These are phyloP conservation scores for Hypoxylon rickii DNA, from an alignment of 495 filamentous ascomycete genomes.

Conservation along the genomic window DNA sequence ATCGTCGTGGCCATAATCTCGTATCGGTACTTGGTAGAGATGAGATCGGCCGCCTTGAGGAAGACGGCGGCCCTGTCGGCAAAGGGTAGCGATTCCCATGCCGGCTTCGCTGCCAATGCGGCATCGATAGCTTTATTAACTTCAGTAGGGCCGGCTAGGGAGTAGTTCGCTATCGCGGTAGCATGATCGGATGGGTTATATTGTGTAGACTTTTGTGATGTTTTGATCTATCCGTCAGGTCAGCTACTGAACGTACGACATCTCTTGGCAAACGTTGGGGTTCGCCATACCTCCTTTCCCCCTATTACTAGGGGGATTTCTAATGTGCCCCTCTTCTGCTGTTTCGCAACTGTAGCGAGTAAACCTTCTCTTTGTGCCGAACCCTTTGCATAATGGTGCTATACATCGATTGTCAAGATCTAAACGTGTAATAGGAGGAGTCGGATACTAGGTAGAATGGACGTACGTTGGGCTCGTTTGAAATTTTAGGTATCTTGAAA, in stretches of 20 bases:
- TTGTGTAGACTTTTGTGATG: slow-evolving; percentile 60
- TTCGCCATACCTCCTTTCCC: slow-evolving; percentile 68
- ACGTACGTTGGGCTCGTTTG: slow-evolving; percentile 93
- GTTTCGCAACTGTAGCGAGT: slow-evolving; percentile 65
- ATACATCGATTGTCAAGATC: slow-evolving; percentile 27
- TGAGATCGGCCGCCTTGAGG: slow-evolving; percentile 88
- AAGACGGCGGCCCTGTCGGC: slow-evolving; percentile 91
- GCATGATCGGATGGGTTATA: slow-evolving; percentile 75
- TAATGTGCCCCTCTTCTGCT: slow-evolving; percentile 64
- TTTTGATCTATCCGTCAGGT: slow-evolving; percentile 50
- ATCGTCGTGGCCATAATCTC: slow-evolving; percentile 93
- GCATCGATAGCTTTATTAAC: slow-evolving; percentile 77
- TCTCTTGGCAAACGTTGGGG: neutral
- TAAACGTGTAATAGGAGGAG: neutral
- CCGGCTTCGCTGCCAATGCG: slow-evolving; percentile 77
- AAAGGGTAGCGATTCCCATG: slow-evolving; percentile 83
- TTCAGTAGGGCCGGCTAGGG: slow-evolving; percentile 71
- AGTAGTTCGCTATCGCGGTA: slow-evolving; percentile 75
- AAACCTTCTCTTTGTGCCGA: slow-evolving; percentile 77
- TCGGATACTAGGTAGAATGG: neutral
- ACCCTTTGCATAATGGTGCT: slow-evolving; percentile 88
- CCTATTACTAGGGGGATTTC: slow-evolving; percentile 78
- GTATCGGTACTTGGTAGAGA: slow-evolving; percentile 88
- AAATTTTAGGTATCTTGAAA: slow-evolving; percentile 85
- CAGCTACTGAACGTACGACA: neutral